Percentiles rank a stretch among this genome's conserved stretches.
These are phyloP conservation scores for Scheffersomyces segobiensis DNA, from an alignment of 1,139 yeast genomes.

Conservation along the genomic window DNA sequence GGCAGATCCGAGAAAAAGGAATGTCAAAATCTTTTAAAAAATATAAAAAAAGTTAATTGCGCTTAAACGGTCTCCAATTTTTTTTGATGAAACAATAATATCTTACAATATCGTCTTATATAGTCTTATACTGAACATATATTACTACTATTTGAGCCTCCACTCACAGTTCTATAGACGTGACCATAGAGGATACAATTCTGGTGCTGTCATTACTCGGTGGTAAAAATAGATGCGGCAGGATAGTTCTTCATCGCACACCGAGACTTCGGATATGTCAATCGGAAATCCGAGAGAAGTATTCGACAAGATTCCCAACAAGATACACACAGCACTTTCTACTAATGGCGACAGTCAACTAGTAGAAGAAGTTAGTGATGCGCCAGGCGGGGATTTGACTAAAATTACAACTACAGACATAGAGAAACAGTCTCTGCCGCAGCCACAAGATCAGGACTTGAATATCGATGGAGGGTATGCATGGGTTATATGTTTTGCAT, in stretches of 20 bases:
- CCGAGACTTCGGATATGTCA: neutral
- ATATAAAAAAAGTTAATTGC: neutral
- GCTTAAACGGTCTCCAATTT: neutral
- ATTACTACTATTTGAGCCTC: neutral
- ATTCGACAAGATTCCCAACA: neutral
- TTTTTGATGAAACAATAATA: neutral
- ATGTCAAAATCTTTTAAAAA: neutral
- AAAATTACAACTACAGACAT: neutral
- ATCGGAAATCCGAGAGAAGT: neutral
- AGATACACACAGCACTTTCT: neutral
- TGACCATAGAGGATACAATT: neutral
- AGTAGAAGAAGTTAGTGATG: neutral
- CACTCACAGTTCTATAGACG: neutral
- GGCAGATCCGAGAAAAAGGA: neutral
- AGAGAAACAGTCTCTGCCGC: slow-evolving; percentile 2
- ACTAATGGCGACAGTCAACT: neutral
- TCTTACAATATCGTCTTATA: neutral
- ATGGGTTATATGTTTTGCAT: slow-evolving; percentile 45
- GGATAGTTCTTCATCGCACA: neutral
- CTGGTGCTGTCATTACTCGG: neutral
- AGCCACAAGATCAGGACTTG: slow-evolving; percentile 2
- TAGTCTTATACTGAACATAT: neutral
- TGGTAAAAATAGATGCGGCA: neutral
- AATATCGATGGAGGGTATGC: slow-evolving; percentile 48
- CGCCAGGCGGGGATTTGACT: neutral